Base-by-base conservation (phyloP, 1,139 yeast species). In the Suhomyces terraborum region DNA sequence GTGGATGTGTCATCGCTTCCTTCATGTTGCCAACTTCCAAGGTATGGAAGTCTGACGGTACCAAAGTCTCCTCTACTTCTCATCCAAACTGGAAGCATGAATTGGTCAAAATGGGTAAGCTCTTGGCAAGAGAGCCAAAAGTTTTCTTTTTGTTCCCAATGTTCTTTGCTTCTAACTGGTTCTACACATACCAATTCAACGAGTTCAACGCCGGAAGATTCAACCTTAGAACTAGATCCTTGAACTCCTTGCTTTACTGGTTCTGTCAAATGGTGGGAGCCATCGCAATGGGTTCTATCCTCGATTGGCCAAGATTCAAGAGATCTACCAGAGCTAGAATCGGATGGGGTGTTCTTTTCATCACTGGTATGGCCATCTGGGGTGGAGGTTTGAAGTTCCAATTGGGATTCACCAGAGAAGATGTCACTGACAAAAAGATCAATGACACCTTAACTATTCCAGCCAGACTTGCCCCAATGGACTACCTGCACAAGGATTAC, bases 121-220 rank as follows among this genome's bases (percentile, higher is more conserved):
- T 75, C 37, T 64, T 80, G 50, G 60, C 58, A 38, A 53, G 55
- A 24, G 82, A 80, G 49, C 79, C 80, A 40, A 67, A 61, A 52
- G 73, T 75, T 41, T 56, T 67, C 35, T 53, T 74, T 22, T 52
- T 80, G 55, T 78, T 79, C 70, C 82, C 82, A 31, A 74, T 79
- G 79, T 80, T 80, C 58, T 76, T 77, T 53, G 72, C 81, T 16
- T 77, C 84, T 30, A 80, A 80, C 66, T 79, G 82, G 81, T 80
- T 79, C 63, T 78, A 78, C 66, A 77, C 84, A 32, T 80, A 80
- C 59, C 84, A 80, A 59, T 79, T 77, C 52, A 79, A 79, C 55
- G 77, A 76, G 47, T 69, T 75, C 56, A 80, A 80, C 56, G 77
- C 75, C 28, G 77, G 77, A 17, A 67, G 76, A 46, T 80, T 80